Percentiles rank a stretch among this genome's conserved stretches.
These are phyloP conservation scores for Aspergillus intermedius DNA, from an alignment of 2,329 filamentous ascomycete genomes.

Conservation along the genomic window DNA sequence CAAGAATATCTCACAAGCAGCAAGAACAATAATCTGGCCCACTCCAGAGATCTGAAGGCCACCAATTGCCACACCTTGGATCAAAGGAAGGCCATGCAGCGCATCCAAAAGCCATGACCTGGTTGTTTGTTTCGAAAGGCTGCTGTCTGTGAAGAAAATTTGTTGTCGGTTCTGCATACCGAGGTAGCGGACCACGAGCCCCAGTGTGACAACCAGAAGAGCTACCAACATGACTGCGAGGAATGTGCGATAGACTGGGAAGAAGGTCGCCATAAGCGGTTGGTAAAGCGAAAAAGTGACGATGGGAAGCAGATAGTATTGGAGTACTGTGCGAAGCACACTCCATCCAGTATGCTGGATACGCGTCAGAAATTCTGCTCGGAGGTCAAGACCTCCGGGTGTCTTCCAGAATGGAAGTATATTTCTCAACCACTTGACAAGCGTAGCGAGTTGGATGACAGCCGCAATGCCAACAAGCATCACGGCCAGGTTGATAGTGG, in stretches of 20 bases:
- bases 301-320: slow-evolving; percentile 7
- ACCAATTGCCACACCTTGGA: neutral
- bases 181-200: neutral
- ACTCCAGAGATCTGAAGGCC: neutral
- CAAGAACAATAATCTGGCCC: neutral
- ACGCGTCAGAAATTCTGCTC: neutral
- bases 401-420: neutral
- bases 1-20: neutral
- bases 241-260: neutral
- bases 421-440: slow-evolving; percentile 1
- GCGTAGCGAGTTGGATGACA: neutral
- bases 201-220: neutral
- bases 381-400: neutral
- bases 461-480: slow-evolving; percentile 2
- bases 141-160: neutral
- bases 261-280: neutral
- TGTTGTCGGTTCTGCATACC: neutral
- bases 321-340: slow-evolving; percentile 4
- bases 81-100: neutral
- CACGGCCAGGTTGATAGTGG: slow-evolving; percentile 7
- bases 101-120: neutral
- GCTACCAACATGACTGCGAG: neutral
- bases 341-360: slow-evolving; percentile 5
- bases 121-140: neutral
- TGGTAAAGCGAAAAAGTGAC: slow-evolving; percentile 4